Evolutionary conservation across 2,329 filamentous ascomycete genomes (phyloP).

Genomic region (Cladosporium sp.): DNA sequence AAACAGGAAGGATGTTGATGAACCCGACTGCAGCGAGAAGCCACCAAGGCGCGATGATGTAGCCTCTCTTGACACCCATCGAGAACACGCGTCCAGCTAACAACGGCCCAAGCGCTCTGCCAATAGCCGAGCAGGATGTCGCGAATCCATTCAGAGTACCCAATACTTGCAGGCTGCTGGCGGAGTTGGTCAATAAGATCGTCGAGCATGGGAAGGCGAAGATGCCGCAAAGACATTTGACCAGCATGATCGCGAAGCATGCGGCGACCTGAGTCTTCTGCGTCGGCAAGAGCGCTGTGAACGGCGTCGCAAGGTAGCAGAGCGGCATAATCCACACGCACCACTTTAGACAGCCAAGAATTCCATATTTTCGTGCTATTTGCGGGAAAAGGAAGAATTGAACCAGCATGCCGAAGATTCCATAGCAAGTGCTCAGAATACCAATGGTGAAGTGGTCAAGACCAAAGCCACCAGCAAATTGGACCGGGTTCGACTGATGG

Average conservation of each 20-base stretch:
- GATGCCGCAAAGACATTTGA: conserved; percentile 72
- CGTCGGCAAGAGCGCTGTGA: conserved; percentile 61
- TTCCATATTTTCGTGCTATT: conserved; percentile 67
- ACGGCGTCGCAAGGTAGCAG: conserved; percentile 77
- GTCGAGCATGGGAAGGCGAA: conserved; percentile 86
- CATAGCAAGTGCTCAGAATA: conserved; percentile 78
- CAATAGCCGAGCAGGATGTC: conserved; percentile 75
- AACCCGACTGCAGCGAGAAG: conserved; percentile 61
- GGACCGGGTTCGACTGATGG: conserved; percentile 60
- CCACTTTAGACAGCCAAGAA: conserved; percentile 67
- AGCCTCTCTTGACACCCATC: conserved; percentile 69
- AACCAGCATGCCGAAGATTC: conserved; percentile 70
- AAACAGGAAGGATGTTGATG: conserved; percentile 66
- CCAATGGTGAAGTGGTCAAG: conserved; percentile 70
- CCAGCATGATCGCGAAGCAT: conserved; percentile 63
- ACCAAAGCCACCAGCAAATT: conserved; percentile 79
- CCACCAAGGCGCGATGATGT: conserved; percentile 79
- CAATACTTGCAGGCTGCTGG: conserved; percentile 67
- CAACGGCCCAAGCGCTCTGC: conserved; percentile 74
- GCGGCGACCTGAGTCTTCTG: conserved; percentile 51
- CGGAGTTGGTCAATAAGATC: conserved; percentile 86
- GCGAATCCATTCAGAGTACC: conserved; percentile 90
- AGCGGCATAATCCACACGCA: conserved; percentile 66
- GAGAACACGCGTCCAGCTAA: conserved; percentile 69
- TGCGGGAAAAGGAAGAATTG: conserved; percentile 85